Evolutionary conservation across 169 alveolate species (phyloP).

Genomic region (Cryptosporidium felis): DNA sequence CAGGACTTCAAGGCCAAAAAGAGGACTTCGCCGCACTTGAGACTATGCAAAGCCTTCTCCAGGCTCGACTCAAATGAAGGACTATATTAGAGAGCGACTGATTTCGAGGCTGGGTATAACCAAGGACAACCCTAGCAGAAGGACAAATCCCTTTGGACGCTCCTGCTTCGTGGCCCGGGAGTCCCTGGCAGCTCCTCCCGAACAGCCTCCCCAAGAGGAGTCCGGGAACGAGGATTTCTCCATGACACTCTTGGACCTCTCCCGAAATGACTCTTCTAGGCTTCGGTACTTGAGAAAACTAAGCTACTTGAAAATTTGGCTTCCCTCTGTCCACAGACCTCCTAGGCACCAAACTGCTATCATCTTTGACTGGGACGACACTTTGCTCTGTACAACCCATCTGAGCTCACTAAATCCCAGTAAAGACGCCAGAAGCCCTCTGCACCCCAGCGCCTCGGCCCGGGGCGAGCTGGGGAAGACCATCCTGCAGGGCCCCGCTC

Average conservation of each 20-base stretch:
- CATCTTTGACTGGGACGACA: conserved; percentile 96
- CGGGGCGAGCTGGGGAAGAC: no score
- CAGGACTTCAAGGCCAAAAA: no score
- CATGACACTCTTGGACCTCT: conserved; percentile 4
- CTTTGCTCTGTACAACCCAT: conserved; percentile 90
- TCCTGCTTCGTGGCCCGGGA: background rate
- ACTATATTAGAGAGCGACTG: conserved; percentile 31
- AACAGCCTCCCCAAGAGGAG: background rate
- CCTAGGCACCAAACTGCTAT: conserved; percentile 80
- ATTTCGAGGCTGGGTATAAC: conserved; percentile 36
- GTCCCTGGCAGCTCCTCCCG: background rate
- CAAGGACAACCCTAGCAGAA: background rate
- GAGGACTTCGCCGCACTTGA: no score
- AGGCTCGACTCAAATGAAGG: conserved; percentile 33
- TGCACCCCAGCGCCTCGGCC: no score
- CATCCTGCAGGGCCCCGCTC: no score
- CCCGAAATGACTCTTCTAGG: conserved; percentile 43
- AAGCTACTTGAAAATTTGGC: conserved; percentile 73
- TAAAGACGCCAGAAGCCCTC: no score
- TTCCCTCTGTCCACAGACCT: conserved; percentile 72
- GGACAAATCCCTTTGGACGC: background rate
- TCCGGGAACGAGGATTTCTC: background rate
- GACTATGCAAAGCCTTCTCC: no score
- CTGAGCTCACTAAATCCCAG: conserved; percentile 76
- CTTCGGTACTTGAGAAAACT: conserved; percentile 40